phyloP scores from a whole-genome alignment of 1,139 yeast genomes.

The Candida sp. region DNA sequence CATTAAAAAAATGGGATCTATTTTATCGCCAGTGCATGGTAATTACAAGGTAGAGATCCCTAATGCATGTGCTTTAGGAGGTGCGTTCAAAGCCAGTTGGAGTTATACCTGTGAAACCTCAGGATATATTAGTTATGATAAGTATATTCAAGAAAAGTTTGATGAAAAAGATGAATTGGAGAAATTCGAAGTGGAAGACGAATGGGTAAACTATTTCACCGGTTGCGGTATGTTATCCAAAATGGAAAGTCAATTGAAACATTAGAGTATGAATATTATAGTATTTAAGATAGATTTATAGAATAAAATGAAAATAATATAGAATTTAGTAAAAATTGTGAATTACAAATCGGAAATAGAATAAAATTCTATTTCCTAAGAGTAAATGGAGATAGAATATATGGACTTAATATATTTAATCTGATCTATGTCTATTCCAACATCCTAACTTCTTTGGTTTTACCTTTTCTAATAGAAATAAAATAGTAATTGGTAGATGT shows the following conservation, averaged over 20 bases:
- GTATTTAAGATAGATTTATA: slow-evolving; percentile 1
- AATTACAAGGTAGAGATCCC: slow-evolving; percentile 73
- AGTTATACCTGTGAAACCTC: slow-evolving; percentile 39
- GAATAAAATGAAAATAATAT: background rate
- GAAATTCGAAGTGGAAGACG: slow-evolving; percentile 34
- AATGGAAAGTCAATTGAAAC: slow-evolving; percentile 37
- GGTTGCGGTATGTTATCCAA: slow-evolving; percentile 51
- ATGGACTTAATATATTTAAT: no score
- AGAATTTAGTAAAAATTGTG: no score
- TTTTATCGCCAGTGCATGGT: slow-evolving; percentile 63
- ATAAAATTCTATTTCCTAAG: no score
- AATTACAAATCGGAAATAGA: no score
- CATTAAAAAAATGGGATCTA: slow-evolving; percentile 64
- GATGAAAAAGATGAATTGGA: slow-evolving; percentile 46
- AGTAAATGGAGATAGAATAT: no score
- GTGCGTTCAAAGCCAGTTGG: slow-evolving; percentile 87
- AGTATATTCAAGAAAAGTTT: slow-evolving; percentile 40
- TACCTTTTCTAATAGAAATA: background rate
- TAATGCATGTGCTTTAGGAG: slow-evolving; percentile 95
- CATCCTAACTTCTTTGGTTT: no score
- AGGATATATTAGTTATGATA: slow-evolving; percentile 37
- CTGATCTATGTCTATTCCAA: no score
- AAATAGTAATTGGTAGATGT: no score
- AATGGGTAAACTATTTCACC: slow-evolving; percentile 46
- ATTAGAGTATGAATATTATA: no score